Percentiles rank a stretch among this genome's conserved stretches.
phyloP scores from a whole-genome alignment of 768 basidiomycete species.

The Chalciporus piperatus region DNA sequence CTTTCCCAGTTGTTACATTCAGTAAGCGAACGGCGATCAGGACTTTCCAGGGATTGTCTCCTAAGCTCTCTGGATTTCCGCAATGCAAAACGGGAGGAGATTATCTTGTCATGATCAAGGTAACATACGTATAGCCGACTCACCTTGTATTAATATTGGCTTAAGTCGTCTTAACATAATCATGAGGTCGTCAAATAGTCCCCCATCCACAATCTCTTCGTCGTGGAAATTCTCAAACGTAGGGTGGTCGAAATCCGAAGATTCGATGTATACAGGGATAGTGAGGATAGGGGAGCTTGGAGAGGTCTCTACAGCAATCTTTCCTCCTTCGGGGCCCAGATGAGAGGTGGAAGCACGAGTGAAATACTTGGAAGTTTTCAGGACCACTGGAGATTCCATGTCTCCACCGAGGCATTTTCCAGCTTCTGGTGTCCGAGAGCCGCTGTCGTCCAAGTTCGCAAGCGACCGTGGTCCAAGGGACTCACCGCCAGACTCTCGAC shows the following conservation, averaged over 20 bases:
- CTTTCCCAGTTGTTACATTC: constrained; percentile 65
- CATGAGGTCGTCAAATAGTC: constrained; percentile 22
- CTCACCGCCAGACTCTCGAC: too few relatives aligned
- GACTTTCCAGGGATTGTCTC: constrained; percentile 64
- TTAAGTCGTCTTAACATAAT: constrained; percentile 28
- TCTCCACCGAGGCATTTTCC: background rate
- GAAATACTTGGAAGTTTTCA: constrained; percentile 25
- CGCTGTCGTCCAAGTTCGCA: background rate
- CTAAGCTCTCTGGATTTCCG: constrained; percentile 42
- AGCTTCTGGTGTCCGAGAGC: background rate
- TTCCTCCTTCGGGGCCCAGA: background rate
- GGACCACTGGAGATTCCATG: background rate
- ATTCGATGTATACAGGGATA: constrained; percentile 6
- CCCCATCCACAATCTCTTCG: background rate
- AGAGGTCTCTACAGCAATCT: background rate
- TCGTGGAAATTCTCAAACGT: background rate
- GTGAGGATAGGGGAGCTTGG: constrained; percentile 4
- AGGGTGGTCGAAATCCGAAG: constrained; percentile 5
- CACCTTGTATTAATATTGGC: constrained; percentile 32
- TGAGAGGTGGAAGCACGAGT: background rate
- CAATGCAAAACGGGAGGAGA: background rate
- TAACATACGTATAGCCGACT: constrained; percentile 1
- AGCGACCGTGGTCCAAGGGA: too few relatives aligned
- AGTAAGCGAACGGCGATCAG: constrained; percentile 65
- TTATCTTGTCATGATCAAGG: background rate